Percentiles rank a stretch among this genome's conserved stretches.
Conservation (phyloP, 352 stramenopile genomes). For the Aphanomyces euteiches region DNA sequence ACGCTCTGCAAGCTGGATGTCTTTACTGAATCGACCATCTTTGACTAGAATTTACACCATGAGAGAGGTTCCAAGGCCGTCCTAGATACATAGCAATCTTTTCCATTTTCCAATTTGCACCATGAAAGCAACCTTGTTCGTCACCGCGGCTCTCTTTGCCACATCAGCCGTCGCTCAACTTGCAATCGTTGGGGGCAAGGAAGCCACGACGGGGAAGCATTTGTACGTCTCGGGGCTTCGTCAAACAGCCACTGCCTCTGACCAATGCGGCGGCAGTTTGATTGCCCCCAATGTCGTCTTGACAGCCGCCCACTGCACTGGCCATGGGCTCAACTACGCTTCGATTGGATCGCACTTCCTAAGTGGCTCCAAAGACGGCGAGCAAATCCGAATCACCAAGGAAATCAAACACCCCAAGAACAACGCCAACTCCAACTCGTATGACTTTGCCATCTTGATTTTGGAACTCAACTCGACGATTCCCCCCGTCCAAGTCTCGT, state of each 20-base stretch:
- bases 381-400: slow-evolving; percentile 50
- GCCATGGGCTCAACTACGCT: slow-evolving; percentile 39
- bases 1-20: too few relatives aligned
- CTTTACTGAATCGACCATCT: too few relatives aligned
- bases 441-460: slow-evolving; percentile 53
- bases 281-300: slow-evolving; percentile 64
- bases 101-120: not conserved
- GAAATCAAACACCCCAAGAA: slow-evolving; percentile 52
- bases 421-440: slow-evolving; percentile 34
- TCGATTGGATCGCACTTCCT: slow-evolving; percentile 45
- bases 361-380: slow-evolving; percentile 35
- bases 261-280: slow-evolving; percentile 59
- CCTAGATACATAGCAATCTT: too few relatives aligned
- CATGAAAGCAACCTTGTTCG: not conserved
- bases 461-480: slow-evolving; percentile 37
- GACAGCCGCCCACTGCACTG: slow-evolving; percentile 54
- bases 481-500: not conserved
- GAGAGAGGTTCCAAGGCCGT: too few relatives aligned
- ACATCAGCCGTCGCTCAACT: not conserved
- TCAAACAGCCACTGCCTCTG: slow-evolving; percentile 35
- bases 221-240: slow-evolving; percentile 51
- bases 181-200: not conserved
- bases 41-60: too few relatives aligned
- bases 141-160: not conserved
- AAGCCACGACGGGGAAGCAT: slow-evolving; percentile 31